Percentiles rank a stretch among this genome's conserved stretches.
phyloP scores from a whole-genome alignment of 371 early-diverging fungal genomes.

The Mortierella sp. region DNA sequence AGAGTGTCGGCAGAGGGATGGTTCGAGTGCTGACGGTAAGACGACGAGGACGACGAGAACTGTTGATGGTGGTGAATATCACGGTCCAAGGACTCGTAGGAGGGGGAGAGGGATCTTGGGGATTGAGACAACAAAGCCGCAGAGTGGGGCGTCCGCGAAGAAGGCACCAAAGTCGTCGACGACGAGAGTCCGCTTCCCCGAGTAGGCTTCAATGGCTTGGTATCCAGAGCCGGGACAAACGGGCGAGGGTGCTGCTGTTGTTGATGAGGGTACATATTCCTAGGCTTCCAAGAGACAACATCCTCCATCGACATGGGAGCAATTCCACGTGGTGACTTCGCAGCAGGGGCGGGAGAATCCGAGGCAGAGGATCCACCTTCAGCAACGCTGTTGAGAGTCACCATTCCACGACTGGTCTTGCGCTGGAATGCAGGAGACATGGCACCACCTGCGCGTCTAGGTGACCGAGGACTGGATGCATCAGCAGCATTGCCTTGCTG shows the following conservation, averaged over 20 bases:
- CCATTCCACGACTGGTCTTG: slow-evolving; percentile 25
- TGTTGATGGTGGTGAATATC: not conserved
- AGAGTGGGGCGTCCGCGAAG: slow-evolving; percentile 16
- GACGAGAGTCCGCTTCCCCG: slow-evolving; percentile 19
- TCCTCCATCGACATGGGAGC: slow-evolving; percentile 33
- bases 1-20: slow-evolving; percentile 17
- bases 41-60: not conserved
- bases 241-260: slow-evolving; percentile 1
- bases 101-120: not conserved
- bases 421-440: slow-evolving; percentile 24
- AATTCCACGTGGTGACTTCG: not conserved
- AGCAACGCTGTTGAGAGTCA: slow-evolving; percentile 11
- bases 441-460: slow-evolving; percentile 11
- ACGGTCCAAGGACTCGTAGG: not conserved
- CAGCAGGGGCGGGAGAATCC: not conserved
- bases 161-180: slow-evolving; percentile 22
- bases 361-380: slow-evolving; percentile 4
- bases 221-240: slow-evolving; percentile 13
- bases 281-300: slow-evolving; percentile 34
- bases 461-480: slow-evolving; percentile 24
- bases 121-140: slow-evolving; percentile 4
- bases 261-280: not conserved
- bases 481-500: not conserved
- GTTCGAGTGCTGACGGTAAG: slow-evolving; percentile 1
- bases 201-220: slow-evolving; percentile 13